Conservation (phyloP, 1,284 basidiomycete genomes). For the Pascua guehoae region DNA sequence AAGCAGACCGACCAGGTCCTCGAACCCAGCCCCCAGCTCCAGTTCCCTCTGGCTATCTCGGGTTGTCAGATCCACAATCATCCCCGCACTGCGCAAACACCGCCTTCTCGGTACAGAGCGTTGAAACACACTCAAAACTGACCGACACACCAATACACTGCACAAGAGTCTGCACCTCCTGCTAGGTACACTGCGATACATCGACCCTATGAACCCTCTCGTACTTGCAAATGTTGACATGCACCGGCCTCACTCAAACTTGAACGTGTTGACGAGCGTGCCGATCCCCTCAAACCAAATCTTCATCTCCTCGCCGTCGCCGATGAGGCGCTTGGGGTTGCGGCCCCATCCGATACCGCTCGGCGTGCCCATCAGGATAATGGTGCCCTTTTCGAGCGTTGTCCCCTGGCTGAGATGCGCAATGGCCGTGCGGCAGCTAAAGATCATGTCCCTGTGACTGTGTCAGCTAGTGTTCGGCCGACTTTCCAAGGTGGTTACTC, state of each 20-base stretch:
- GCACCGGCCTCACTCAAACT: slow-evolving; percentile 4
- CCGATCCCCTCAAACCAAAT: slow-evolving; percentile 50
- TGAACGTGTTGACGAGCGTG: slow-evolving; percentile 45
- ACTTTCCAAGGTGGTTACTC: not conserved
- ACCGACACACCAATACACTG: too few relatives aligned
- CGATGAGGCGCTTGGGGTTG: slow-evolving; percentile 35
- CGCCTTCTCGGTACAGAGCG: too few relatives aligned
- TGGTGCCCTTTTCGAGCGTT: slow-evolving; percentile 72
- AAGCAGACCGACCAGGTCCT: too few relatives aligned
- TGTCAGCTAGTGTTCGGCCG: slow-evolving; percentile 2
- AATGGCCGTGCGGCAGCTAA: slow-evolving; percentile 48
- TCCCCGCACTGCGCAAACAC: too few relatives aligned
- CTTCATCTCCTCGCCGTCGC: slow-evolving; percentile 47
- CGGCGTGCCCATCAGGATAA: slow-evolving; percentile 64
- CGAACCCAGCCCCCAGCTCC: too few relatives aligned
- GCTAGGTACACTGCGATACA: not conserved
- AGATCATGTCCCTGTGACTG: slow-evolving; percentile 47
- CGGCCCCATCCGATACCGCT: slow-evolving; percentile 46
- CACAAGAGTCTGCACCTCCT: too few relatives aligned
- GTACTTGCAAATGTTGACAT: not conserved
- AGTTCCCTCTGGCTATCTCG: too few relatives aligned
- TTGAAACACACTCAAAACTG: too few relatives aligned
- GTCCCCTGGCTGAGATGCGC: slow-evolving; percentile 79
- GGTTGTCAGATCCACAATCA: too few relatives aligned
- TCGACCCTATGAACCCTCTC: not conserved